Percentiles rank a stretch among this genome's conserved stretches.
Evolutionary conservation across 176 grass and related monocot species (phyloP).

Genomic region (Raddia guianensis): DNA sequence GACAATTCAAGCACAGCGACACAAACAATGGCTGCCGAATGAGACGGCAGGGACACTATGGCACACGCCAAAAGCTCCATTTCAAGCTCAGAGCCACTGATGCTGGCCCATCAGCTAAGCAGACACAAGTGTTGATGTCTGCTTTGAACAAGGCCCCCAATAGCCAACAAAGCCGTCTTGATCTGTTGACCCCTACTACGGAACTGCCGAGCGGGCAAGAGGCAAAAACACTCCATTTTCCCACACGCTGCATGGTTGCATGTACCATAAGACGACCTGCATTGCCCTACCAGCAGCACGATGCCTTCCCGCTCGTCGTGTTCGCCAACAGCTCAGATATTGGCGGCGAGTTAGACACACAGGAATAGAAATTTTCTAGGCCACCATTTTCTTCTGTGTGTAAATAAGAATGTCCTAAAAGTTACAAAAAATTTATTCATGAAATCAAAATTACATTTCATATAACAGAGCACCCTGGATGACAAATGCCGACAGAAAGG

Average conservation of each 20-base stretch:
- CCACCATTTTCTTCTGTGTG: not conserved
- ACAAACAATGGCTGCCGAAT: not conserved
- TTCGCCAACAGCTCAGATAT: not conserved
- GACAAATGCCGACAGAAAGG: not conserved
- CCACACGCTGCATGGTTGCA: not conserved
- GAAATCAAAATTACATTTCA: constrained; percentile 36
- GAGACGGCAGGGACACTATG: not conserved
- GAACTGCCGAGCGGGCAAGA: not conserved
- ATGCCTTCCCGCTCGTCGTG: not conserved
- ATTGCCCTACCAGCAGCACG: not conserved
- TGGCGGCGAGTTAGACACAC: too few species aligned
- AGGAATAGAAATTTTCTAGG: not conserved
- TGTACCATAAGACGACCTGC: not conserved
- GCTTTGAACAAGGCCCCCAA: not conserved
- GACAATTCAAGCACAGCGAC: not conserved
- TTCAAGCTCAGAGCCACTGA: not conserved
- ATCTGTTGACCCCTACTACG: not conserved
- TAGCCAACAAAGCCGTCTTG: not conserved
- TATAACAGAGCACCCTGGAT: constrained; percentile 27
- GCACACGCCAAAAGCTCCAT: not conserved
- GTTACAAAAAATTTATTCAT: not conserved
- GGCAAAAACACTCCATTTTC: not conserved
- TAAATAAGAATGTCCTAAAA: constrained; percentile 27
- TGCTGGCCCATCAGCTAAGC: not conserved
- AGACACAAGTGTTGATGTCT: not conserved